Evolutionary conservation across 139 green algal species (phyloP), one percentile per base, ranked within the genome.

Genomic region (Micractinium conductrix): DNA sequence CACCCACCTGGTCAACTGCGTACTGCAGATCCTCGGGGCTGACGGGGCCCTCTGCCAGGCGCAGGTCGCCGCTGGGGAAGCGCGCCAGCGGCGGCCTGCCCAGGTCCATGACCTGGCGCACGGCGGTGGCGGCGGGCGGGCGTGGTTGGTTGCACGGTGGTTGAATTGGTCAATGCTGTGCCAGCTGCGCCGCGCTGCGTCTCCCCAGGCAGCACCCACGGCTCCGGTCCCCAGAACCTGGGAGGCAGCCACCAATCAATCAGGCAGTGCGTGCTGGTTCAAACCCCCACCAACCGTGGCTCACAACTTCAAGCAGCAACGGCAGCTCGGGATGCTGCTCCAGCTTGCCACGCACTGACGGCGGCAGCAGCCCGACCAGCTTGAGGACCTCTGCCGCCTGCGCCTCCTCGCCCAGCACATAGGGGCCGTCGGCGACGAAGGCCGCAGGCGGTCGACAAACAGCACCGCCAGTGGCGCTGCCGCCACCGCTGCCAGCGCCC

Each of bases 41-140:
- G 53, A 93, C 89, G 74, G 89, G 74, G 17, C 75, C 84, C 26
- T 96, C 89, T 35, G 90, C 68, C 35, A 96, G 88, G 19, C 70
- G 48, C 30, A 92, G 89, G 58, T 96, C 92, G 33, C 89, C 91
- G 16, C 81, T 86, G 35, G 78, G 83, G 80, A 96, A 95, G 43
- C 92, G 83, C 0, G 92, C 93, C 83, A 93, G 90, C 35, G 92
- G 92, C 5, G 82, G 45, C 26, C 93, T 78, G 1, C 93, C 93
- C 30, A 96, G 74, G 85, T 95, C 91, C 58, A 95, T 84, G 0
- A 95, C 83, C 17, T n/a, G n/a, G n/a, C n/a, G n/a, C n/a, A n/a
- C n/a, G n/a, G n/a, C n/a, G n/a, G n/a, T n/a, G n/a, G n/a, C n/a
- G n/a, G n/a, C n/a, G n/a, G n/a, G n/a, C n/a, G n/a, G n/a, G n/a